Conservation (phyloP, 441 rosid genomes). For the Syzygium syzygioides region DNA sequence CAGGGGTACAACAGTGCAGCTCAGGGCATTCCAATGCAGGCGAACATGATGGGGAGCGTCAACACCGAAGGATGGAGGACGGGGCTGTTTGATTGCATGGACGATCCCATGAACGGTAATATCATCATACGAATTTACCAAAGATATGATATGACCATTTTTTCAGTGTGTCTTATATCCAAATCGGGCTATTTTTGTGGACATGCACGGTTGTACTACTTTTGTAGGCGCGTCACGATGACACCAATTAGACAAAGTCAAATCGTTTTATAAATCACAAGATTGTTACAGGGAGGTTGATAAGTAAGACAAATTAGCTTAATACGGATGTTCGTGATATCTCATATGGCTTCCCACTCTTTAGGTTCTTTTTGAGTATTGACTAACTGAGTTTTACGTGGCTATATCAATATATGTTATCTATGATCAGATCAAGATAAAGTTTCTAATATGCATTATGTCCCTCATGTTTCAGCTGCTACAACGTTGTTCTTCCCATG, state of each 20-base stretch:
- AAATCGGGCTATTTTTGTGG: not conserved
- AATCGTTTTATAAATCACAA: too few species aligned
- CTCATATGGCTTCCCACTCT: not conserved
- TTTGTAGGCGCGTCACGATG: not conserved
- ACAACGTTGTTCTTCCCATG: conserved; percentile 35
- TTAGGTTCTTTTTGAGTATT: not conserved
- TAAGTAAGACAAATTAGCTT: not conserved
- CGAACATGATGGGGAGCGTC: not conserved
- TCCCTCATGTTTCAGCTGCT: conserved; percentile 28
- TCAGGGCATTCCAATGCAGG: conserved; percentile 15
- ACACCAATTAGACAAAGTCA: too few species aligned
- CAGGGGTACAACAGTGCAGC: not conserved
- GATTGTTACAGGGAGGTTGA: too few species aligned
- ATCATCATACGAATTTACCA: not conserved
- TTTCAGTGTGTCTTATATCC: not conserved
- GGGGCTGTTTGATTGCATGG: conserved; percentile 60
- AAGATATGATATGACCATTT: not conserved
- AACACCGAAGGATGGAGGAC: conserved; percentile 38
- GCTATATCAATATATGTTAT: not conserved
- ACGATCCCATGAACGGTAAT: conserved; percentile 46
- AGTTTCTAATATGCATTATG: not conserved
- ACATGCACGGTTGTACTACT: not conserved
- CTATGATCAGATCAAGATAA: too few species aligned
- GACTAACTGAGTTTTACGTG: not conserved
- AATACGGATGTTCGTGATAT: not conserved